Evolutionary conservation across 352 stramenopile genomes (phyloP), one percentile per base, ranked within the genome.

Genomic region (Phytophthora sansomeana): DNA sequence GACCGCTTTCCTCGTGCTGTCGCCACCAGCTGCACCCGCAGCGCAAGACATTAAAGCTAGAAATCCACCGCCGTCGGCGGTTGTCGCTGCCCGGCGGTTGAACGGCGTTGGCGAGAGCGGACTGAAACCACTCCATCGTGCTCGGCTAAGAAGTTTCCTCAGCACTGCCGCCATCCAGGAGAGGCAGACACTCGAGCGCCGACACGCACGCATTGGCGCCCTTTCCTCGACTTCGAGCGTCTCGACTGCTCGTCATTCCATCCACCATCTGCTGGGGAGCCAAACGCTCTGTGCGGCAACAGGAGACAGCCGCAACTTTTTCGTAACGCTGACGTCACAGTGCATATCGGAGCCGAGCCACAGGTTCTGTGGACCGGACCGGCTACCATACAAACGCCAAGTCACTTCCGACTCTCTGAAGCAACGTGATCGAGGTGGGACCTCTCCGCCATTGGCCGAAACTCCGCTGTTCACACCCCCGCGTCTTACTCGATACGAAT

Each of bases 371-470:
- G 30, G 24, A 46, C 46, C 38, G 47, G 68, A 75, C 61, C 55
- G 67, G 43, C 67, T 70, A n/a, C 33, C 26, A 66, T 74, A 70
- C 60, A 70, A 60, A 65, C 32, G 2, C 19, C 51, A 58, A 69
- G 65, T 66, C 3, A 44, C 21, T 55, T 30, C 60, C 65, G 66
- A 65, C 59, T 71, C 60, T 64, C 21, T 62, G 38, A 52, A 39
- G 35, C 17, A 57, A 62, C 42, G 32, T 49, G 33, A 54, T 44
- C 59, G 63, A 41, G 67, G 61, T 71, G 67, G 61, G 61, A 71
- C 67, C 59, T 69, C 44, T 11, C 17, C 19, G 24, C 6, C 47
- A 52, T 63, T 58, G 29, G 51, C 50, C 61, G 16, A 41, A 64
- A 63, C 24, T 21, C 32, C n/a, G 38, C 2, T 44, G 38, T n/a